Percentiles rank a stretch among this genome's conserved stretches.
These are phyloP conservation scores for Coemansia sp. DNA, from an alignment of 192 early-diverging fungal species.

Conservation along the genomic window DNA sequence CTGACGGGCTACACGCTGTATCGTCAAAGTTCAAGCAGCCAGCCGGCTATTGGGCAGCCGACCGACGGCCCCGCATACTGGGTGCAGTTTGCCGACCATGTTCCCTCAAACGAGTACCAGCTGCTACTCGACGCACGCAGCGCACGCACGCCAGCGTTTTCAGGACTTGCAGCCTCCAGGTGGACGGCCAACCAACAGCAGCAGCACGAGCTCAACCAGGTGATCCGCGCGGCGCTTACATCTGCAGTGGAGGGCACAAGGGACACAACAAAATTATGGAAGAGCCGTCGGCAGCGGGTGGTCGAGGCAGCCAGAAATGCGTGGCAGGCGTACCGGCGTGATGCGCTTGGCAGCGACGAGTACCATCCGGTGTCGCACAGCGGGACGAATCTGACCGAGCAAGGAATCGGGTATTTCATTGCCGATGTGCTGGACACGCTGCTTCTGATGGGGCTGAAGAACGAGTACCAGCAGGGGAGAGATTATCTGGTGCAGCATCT, in stretches of 20 bases:
- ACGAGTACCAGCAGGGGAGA: slow-evolving; percentile 72
- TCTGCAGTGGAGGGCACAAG: neutral
- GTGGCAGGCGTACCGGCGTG: neutral
- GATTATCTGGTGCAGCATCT: slow-evolving; percentile 67
- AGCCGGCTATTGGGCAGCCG: neutral
- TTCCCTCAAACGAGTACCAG: neutral
- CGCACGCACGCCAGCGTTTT: neutral
- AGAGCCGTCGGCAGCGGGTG: neutral
- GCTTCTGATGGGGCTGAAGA: slow-evolving; percentile 69
- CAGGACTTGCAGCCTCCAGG: neutral
- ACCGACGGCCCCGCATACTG: neutral
- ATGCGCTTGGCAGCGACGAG: slow-evolving; percentile 56
- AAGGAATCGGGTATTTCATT: slow-evolving; percentile 78
- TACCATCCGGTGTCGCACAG: slow-evolving; percentile 70
- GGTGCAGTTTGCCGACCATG: neutral
- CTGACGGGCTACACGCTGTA: neutral
- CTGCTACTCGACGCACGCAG: neutral
- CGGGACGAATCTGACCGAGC: slow-evolving; percentile 65
- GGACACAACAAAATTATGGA: neutral
- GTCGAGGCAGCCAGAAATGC: neutral
- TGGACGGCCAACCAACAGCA: neutral
- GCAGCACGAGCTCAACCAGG: neutral
- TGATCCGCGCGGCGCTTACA: neutral
- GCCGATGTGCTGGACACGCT: slow-evolving; percentile 89
- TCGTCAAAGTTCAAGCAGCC: neutral